Base-by-base conservation (phyloP, 2,329 filamentous ascomycete genomes). In the Aspergillus chevalieri region DNA sequence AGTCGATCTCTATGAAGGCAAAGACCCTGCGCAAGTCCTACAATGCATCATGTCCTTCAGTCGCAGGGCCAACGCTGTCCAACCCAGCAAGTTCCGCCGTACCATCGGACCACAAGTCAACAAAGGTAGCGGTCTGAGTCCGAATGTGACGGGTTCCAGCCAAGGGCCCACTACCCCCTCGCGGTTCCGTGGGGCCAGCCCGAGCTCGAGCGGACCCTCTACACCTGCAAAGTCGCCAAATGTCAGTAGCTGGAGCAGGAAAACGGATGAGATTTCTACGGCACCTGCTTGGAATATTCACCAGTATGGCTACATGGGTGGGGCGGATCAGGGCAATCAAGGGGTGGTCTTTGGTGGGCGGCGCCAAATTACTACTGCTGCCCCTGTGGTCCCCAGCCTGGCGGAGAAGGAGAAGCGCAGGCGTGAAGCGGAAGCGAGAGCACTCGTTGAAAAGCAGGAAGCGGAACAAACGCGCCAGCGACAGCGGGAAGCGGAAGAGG, bases 301-400 rank as follows among this genome's bases (percentile, higher is more conserved):
- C 50, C 93, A 98, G 66, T 98, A 98, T 65, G 91, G 93, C 6
- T 98, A 96, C 70, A 93, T 97, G 86, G 93, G 93, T 50, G 93
- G 93, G 44, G 93, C 93, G 22, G 96, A 89, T 63, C 93, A 98
- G 68, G 92, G 89, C 3, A 97, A 95, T 61, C 83, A 96, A 53
- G 93, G 93, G 15, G 89, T 98, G 59, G 83, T 88, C 9, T 97
- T 97, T 69, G 93, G 93, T 49, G 89, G 85, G 15, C 82, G 91
- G 60, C 83, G 93, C 52, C 93, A 98, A 72, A 97, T 98, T 65
- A 97, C 91, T 7, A 89, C 80, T 60, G 82, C 89, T 12, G 78
- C 82, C 28, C 93, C 93, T 4, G 69, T 80, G 43, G 89, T 97
- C 8, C 90, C 91, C 1, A 92, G 77, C 64, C 60, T 90, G 55